Evolutionary conservation across 2,329 filamentous ascomycete species (phyloP), one percentile per base, ranked within the genome.

Genomic region (Trichoderma simmonsii): DNA sequence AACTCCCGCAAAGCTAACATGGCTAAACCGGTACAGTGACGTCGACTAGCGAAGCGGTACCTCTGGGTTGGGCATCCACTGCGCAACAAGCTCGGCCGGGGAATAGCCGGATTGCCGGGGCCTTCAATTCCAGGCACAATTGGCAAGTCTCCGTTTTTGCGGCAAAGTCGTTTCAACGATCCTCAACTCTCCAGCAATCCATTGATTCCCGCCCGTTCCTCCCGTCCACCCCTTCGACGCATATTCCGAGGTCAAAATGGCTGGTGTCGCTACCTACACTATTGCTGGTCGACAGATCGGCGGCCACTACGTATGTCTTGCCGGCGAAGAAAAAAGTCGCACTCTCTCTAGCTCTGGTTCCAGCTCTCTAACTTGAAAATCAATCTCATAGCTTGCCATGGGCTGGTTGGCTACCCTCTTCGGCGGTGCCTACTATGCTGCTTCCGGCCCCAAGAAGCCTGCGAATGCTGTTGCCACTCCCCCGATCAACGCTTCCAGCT

Each of bases 401-500:
- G 86, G 82, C 76, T 85, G 86, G 77, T 85, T 90, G 78, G 83
- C 79, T 73, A 79, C 83, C 73, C 76, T 90, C 63, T 87, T 87
- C 77, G 83, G 83, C 76, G 86, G 85, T 73, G 78, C 79, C 79
- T 86, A 85, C 79, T 77, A 83, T 51, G 81, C 82, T 69, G 72
- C 82, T 71, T 80, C 82, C 63, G 85, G 87, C 73, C 80, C 83
- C 79, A 84, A 83, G 75, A 82, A 82, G 75, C 76, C 80, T 63
- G 78, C 83, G 39, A 78, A 83, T 57, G 83, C 85, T 74, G 77
- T 79, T 61, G 83, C 85, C 72, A 80, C 85, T 64, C 88, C 88
- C 74, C 88, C 88, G 65, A 88, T 90, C 84, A 89, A 90, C 81
- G 88, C 88, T 73, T 85, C 86, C 67, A 88, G 85, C 82, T 84